phyloP scores from a whole-genome alignment of 192 early-diverging fungal species.

The Umbelopsis vinacea region DNA sequence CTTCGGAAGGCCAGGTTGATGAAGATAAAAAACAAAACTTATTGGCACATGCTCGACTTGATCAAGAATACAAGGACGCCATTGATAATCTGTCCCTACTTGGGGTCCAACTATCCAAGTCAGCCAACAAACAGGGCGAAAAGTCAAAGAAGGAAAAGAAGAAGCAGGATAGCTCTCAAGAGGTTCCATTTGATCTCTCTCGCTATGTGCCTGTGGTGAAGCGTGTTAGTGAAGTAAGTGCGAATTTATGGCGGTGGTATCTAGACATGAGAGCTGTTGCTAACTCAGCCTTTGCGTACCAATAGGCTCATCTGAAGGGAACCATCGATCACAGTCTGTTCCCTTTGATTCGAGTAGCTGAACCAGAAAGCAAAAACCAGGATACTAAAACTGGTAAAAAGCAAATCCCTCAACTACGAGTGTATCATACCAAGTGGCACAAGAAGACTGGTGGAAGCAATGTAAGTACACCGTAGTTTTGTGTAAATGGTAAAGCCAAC shows the following conservation, averaged over 20 bases:
- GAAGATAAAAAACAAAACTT: slow-evolving; percentile 72
- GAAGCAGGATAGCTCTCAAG: slow-evolving; percentile 58
- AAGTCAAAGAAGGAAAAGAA: slow-evolving; percentile 57
- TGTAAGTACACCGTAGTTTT: no score
- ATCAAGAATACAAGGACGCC: slow-evolving; percentile 75
- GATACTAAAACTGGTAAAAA: slow-evolving; percentile 23
- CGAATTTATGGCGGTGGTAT: background rate
- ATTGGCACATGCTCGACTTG: slow-evolving; percentile 70
- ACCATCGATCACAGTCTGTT: slow-evolving; percentile 64
- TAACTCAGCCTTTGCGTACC: background rate
- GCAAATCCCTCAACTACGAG: slow-evolving; percentile 31
- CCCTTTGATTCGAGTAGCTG: slow-evolving; percentile 66
- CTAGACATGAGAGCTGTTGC: background rate
- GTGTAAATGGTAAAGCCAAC: no score
- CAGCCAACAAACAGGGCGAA: slow-evolving; percentile 62
- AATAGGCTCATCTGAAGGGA: slow-evolving; percentile 53
- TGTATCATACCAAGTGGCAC: slow-evolving; percentile 43
- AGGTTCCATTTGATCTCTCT: slow-evolving; percentile 72
- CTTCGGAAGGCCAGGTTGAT: slow-evolving; percentile 67
- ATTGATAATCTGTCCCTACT: slow-evolving; percentile 75
- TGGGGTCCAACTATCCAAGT: slow-evolving; percentile 65
- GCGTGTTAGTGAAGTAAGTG: slow-evolving; percentile 60
- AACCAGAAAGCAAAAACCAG: slow-evolving; percentile 41
- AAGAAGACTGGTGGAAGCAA: slow-evolving; percentile 34
- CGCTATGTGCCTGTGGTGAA: slow-evolving; percentile 81